These are phyloP conservation scores for Mortierella sp. DNA, from an alignment of 371 early-diverging fungal species.

Conservation along the genomic window DNA sequence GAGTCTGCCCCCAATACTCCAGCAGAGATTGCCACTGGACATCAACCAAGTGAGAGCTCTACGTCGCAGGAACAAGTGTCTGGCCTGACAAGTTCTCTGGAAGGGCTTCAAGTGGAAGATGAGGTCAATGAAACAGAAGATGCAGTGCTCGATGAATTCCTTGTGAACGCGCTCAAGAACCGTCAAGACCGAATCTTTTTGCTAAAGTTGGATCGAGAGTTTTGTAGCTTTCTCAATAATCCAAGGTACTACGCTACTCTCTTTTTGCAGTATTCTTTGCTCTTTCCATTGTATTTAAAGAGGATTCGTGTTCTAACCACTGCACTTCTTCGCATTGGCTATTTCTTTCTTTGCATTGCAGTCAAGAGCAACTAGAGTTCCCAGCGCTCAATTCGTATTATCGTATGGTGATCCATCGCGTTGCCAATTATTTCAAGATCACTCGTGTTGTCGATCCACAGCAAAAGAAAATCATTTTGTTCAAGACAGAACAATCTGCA, in stretches of 20 bases:
- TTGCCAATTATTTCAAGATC: slow-evolving; percentile 80
- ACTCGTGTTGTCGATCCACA: slow-evolving; percentile 72
- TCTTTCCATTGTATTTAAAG: background rate
- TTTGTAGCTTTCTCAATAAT: slow-evolving; percentile 75
- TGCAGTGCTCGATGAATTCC: slow-evolving; percentile 68
- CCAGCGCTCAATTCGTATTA: slow-evolving; percentile 85
- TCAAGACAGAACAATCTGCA: slow-evolving; percentile 69
- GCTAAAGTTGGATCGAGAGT: slow-evolving; percentile 79
- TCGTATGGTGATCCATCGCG: slow-evolving; percentile 79
- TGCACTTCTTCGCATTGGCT: background rate
- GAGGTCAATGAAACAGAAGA: slow-evolving; percentile 26
- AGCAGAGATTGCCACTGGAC: background rate
- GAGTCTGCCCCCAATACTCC: background rate
- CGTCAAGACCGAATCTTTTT: slow-evolving; percentile 79
- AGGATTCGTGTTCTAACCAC: too few relatives aligned
- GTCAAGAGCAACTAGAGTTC: slow-evolving; percentile 73
- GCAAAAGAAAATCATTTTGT: slow-evolving; percentile 72
- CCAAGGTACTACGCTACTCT: slow-evolving; percentile 58
- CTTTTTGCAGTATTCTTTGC: background rate
- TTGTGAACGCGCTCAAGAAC: slow-evolving; percentile 77
- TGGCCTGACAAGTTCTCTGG: slow-evolving; percentile 17
- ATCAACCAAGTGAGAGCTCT: background rate
- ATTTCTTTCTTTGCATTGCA: slow-evolving; percentile 20
- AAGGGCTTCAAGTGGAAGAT: slow-evolving; percentile 36
- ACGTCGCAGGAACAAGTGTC: slow-evolving; percentile 11